Evolutionary conservation across 768 basidiomycete genomes (phyloP), one percentile per base, ranked within the genome.

Genomic region (Kwoniella dendrophila): DNA sequence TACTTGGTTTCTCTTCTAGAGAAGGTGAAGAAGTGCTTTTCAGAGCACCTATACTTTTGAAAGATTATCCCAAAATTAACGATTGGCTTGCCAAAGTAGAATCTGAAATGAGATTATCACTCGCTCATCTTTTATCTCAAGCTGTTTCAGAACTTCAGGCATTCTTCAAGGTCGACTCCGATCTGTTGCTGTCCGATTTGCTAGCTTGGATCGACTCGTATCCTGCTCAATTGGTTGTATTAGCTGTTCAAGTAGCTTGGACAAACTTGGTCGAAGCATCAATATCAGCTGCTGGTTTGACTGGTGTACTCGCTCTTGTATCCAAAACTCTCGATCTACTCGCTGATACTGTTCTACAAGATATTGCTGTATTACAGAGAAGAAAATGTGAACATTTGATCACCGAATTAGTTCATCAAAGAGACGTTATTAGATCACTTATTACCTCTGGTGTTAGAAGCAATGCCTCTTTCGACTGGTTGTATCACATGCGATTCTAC

Each of bases 401-500:
- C 82, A 98, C 95, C 0, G 96, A 99, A 77, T 86, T 99, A 14
- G 96, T 98, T 38, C 96, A 99, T 78, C 93, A 99, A 77, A 86
- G 96, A 65, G 96, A 99, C 79, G 95, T 98, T 40, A 88, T 87
- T 38, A 88, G 96, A 12, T 81, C 84, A 12, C 87, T 98, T 57
- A 84, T 90, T 56, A 83, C 86, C 61, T 85, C 87, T 70, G 80
- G 83, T 29, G 83, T 89, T 14, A 58, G 80, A 3, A 88, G 91
- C 64, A 78, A 85, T 59, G 86, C 85, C 69, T 84, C 84, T 45
- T 99, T 98, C 78, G 85, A 86, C 1, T 99, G 96, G 96, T 81
- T 98, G 14, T 95, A 90, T 71, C 93, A 98, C 75, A 98, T 99
- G 96, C 90, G 96, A 8, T 99, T 93, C 82, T 97, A 98, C 78